Base-by-base conservation (phyloP, 2,329 filamentous ascomycete genomes). In the Sporothrix luriei region DNA sequence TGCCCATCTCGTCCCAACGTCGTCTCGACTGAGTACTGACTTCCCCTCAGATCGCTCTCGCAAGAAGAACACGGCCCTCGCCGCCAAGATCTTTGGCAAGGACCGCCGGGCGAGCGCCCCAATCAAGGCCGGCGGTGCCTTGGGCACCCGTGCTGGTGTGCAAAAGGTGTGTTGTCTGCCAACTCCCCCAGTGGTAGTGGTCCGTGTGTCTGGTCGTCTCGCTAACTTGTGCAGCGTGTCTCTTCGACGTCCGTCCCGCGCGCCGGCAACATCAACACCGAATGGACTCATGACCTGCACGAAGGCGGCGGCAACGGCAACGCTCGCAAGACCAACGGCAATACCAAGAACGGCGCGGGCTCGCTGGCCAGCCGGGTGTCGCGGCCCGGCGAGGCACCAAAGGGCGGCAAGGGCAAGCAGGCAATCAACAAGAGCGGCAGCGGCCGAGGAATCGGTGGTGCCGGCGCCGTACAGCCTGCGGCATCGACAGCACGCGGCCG, bases 241-340 rank as follows among this genome's bases (percentile, higher is more conserved):
- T 76, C 71, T 72, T 74, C 69, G 71, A 71, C 59, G 66, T 73
- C 74, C 66, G 76, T 43, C 76, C 78, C 68, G 78, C 76, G 75
- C 16, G 70, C 75, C n/a, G 75, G 77, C 38, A 86, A 88, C 77
- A 84, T 91, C 77, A 84, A 90, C 74, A 84, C 85, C 73, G 88
- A 90, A 78, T 92, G 89, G 90, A 88, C 87, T 11, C 89, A 91
- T 77, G 90, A 92, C 74, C 83, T 91, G 3, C 88, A 92, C 78
- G 79, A 80, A 73, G 78, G 77, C 75, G 79, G 59, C 66, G 54
- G 54, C 16, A 55, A 9, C 52, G 52, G 26, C 29, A 55, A 49
- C 54, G n/a, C 66, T 16, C 24, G 61, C 43, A 51, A 51, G 29
- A 52, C 14, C 52, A 59, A 61, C 40, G 40, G 40, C 21, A 40